phyloP scores from a whole-genome alignment of 768 basidiomycete genomes.

The Gelatoporia subvermispora region DNA sequence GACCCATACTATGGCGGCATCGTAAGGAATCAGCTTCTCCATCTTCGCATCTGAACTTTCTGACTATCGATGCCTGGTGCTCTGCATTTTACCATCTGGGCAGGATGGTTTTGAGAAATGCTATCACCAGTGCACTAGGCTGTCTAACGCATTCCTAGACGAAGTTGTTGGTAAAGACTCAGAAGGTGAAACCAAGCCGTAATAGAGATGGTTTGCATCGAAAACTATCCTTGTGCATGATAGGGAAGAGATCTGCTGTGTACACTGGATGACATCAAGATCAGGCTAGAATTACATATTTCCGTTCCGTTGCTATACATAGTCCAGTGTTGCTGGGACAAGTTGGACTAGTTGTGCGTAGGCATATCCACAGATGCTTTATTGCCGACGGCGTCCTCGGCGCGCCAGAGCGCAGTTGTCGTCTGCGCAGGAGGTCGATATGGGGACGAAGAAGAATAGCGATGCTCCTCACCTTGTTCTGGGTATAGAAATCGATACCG shows the following conservation, averaged over 20 bases:
- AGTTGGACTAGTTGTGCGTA: slow-evolving; percentile 55
- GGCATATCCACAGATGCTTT: slow-evolving; percentile 87
- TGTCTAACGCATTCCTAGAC: slow-evolving; percentile 81
- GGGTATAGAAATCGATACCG: slow-evolving; percentile 94
- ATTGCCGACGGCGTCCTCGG: slow-evolving; percentile 76
- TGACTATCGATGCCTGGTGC: background rate
- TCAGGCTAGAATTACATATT: background rate
- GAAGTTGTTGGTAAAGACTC: slow-evolving; percentile 37
- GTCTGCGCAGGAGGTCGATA: slow-evolving; percentile 45
- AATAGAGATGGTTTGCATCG: background rate
- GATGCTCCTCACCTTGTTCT: slow-evolving; percentile 64
- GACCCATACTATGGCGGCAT: slow-evolving; percentile 84
- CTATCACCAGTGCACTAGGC: slow-evolving; percentile 69
- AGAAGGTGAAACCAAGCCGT: background rate
- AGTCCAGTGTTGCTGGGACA: background rate
- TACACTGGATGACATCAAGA: background rate
- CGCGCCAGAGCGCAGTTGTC: slow-evolving; percentile 87
- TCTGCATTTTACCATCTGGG: background rate
- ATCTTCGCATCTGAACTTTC: background rate
- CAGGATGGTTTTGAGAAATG: slow-evolving; percentile 71
- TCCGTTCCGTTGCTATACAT: background rate
- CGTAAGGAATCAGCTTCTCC: slow-evolving; percentile 32
- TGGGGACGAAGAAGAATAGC: background rate
- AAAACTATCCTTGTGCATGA: too few relatives aligned
- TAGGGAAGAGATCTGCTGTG: too few relatives aligned